Conservation (phyloP, 1,139 yeast species). For the Wickerhamiella infanticola region DNA sequence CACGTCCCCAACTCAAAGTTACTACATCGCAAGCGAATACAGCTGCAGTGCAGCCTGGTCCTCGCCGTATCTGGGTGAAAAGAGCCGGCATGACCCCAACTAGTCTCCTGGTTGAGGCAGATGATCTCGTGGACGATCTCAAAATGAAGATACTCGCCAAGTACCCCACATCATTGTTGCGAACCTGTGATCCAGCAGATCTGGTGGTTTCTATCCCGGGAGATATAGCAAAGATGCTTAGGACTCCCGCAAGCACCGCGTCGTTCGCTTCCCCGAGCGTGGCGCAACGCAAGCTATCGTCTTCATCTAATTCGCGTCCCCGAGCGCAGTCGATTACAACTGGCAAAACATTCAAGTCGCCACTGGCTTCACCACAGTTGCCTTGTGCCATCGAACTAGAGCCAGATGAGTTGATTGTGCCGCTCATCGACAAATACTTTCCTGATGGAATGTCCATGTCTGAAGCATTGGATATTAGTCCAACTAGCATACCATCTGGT, state of each 20-base stretch:
- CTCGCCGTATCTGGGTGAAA: conserved; percentile 48
- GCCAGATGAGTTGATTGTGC: conserved; percentile 53
- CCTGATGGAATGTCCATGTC: conserved; percentile 56
- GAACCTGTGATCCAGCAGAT: conserved; percentile 57
- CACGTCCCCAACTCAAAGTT: neutral
- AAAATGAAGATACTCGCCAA: conserved; percentile 43
- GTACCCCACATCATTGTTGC: conserved; percentile 55
- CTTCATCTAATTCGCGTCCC: neutral
- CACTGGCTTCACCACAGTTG: neutral
- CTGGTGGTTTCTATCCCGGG: conserved; percentile 19
- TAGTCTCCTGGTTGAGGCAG: conserved; percentile 38
- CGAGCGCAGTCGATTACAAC: neutral
- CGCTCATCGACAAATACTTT: conserved; percentile 40
- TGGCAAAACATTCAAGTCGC: neutral
- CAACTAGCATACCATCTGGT: neutral
- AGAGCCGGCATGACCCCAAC: conserved; percentile 45
- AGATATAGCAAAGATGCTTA: neutral
- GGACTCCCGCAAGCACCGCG: neutral
- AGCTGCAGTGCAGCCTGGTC: conserved; percentile 3
- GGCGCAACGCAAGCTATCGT: neutral
- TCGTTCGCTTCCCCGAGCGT: neutral
- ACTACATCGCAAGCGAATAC: conserved; percentile 2
- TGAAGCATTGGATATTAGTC: conserved; percentile 43
- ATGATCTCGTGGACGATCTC: conserved; percentile 58
- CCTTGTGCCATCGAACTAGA: conserved; percentile 25